These are phyloP conservation scores for Leccinum barrowsii DNA, from an alignment of 768 basidiomycete species.

Conservation along the genomic window DNA sequence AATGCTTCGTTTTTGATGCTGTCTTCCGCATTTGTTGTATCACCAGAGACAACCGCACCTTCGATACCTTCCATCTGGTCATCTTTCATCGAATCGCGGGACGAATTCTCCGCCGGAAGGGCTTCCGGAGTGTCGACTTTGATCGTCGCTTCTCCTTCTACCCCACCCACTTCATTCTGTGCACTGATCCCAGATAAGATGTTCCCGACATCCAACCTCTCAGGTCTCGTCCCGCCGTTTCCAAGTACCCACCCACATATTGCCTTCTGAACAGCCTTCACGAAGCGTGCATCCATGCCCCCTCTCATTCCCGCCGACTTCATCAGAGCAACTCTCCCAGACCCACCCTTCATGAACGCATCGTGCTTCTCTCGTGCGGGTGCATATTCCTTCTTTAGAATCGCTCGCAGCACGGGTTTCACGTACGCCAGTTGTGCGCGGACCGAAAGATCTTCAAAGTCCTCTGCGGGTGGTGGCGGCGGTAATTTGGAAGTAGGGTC, in stretches of 20 bases:
- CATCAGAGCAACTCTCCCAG: conserved; percentile 35
- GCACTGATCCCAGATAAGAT: neutral
- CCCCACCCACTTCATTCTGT: neutral
- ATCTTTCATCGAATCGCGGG: conserved; percentile 2
- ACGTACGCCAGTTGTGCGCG: conserved; percentile 61
- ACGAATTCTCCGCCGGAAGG: neutral
- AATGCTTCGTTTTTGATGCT: neutral
- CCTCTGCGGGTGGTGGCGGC: conserved; percentile 40
- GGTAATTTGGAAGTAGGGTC: conserved; percentile 21
- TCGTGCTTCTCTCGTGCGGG: conserved; percentile 51
- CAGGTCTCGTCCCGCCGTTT: conserved; percentile 8
- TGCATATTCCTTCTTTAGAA: conserved; percentile 52
- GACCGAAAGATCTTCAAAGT: conserved; percentile 50
- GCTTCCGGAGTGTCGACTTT: neutral
- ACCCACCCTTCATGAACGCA: conserved; percentile 57
- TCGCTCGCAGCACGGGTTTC: conserved; percentile 58
- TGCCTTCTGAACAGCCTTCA: conserved; percentile 34
- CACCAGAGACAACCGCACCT: neutral
- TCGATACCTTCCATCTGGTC: conserved; percentile 22
- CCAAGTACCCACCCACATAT: conserved; percentile 29
- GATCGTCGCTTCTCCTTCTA: neutral
- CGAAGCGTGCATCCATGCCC: conserved; percentile 35
- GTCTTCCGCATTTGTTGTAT: neutral
- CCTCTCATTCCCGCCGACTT: conserved; percentile 36
- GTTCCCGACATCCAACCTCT: conserved; percentile 4